These are phyloP conservation scores for Blastobotrys illinoisensis DNA, from an alignment of 1,139 yeast species.

Conservation along the genomic window DNA sequence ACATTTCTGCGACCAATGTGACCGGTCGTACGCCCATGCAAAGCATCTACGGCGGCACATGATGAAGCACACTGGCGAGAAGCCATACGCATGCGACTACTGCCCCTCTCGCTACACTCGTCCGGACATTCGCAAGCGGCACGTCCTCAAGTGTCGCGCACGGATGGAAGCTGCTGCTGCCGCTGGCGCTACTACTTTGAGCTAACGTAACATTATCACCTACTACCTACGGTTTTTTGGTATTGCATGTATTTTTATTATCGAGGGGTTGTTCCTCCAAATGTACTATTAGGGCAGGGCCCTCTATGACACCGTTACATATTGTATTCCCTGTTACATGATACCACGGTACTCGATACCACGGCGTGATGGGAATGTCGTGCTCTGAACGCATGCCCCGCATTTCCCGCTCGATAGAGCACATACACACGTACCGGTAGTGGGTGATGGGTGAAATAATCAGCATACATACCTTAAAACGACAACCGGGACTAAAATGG, in stretches of 20 bases:
- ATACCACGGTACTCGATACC: too few species aligned
- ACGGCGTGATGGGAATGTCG: too few species aligned
- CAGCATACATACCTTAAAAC: too few species aligned
- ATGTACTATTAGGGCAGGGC: background rate
- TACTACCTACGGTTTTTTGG: background rate
- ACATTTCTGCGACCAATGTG: conserved; percentile 27
- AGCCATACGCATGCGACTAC: conserved; percentile 26
- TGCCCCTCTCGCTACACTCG: conserved; percentile 26
- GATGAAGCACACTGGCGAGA: conserved; percentile 29
- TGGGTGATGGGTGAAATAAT: too few species aligned
- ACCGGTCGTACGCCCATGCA: conserved; percentile 28
- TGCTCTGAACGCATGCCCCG: too few species aligned
- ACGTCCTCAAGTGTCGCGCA: conserved; percentile 19
- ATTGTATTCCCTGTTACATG: too few species aligned
- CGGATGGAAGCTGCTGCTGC: background rate
- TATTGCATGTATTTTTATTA: background rate
- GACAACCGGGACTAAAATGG: too few species aligned
- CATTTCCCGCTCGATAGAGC: too few species aligned
- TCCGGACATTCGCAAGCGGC: conserved; percentile 28
- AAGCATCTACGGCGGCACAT: conserved; percentile 32
- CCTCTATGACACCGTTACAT: background rate
- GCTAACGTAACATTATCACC: background rate
- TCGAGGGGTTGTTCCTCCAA: background rate
- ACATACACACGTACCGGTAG: too few species aligned
- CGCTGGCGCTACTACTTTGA: background rate